Base-by-base conservation (phyloP, 345 rosid genomes). In the Melaleuca quinquenervia region DNA sequence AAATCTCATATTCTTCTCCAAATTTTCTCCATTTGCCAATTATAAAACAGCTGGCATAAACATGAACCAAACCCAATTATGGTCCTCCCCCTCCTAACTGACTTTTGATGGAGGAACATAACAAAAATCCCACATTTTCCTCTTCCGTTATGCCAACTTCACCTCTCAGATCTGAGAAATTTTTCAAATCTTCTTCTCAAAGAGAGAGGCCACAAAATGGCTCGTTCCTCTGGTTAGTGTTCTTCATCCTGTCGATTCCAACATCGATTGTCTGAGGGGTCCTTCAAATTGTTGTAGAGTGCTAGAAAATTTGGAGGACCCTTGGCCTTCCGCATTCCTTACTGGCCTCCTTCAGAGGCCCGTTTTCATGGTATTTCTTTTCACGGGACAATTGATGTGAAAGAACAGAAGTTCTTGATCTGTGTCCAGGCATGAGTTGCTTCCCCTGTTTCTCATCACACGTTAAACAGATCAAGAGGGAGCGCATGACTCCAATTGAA, bases 371-470 rank as follows among this genome's bases (percentile, higher is more conserved):
- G 27, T 9, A 8, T 55, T 22, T 55, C 60, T 55, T 24, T 55
- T 55, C 60, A 55, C 60, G 10, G 60, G 60, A 55, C n/a, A 3
- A n/a, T 55, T 55, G n/a, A 54, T 70, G 41, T 70, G 78, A 70
- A 70, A 70, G 78, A 64, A 32, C 45, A 70, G 24, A 36, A 11
- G 36, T 36, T 36, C 48, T 84, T 29, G 27, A 84, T 62, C 80
- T 55, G 48, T 11, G 45, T 50, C 29, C 45, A 49, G 90, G 51
- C 26, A 94, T 96, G 98, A 93, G 86, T 87, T 95, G 98, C 87
- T 95, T 94, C 83, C 90, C 96, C 3, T 96, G 99, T 90, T 94
- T 94, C 84, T 87, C 93, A 48, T 92, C 93, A 2, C 93, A 87
- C 74, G 91, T 86, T 87, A 91, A 64, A 3, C 92, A 86, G 82